A percentile compares a stretch with the other conserved stretches of the same genome.
Evolutionary conservation across 192 early-diverging fungal species (phyloP).

Genomic region (Coemansia sp.): DNA sequence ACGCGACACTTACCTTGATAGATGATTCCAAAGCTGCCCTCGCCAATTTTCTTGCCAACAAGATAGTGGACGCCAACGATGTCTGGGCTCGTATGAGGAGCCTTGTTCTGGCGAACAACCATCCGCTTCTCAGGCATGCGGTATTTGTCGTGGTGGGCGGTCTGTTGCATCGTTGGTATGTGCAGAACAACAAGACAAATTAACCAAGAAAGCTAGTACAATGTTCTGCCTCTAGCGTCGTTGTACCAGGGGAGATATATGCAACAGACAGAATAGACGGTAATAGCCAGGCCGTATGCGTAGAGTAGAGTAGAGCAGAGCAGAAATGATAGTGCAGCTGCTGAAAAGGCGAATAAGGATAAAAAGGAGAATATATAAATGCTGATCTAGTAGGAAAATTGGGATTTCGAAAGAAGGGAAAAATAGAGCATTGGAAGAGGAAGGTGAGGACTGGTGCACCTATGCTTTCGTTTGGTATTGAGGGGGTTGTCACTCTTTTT

Average conservation of each 20-base stretch:
- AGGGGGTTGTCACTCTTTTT: background rate
- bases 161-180: slow-evolving; percentile 35
- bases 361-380: slow-evolving; percentile 1
- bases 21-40: slow-evolving; percentile 98
- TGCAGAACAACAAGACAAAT: slow-evolving; percentile 1
- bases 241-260: background rate
- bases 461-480: background rate
- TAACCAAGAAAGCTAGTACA: background rate
- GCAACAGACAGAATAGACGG: background rate
- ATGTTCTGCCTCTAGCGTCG: background rate
- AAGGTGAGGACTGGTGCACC: background rate
- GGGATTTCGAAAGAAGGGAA: background rate
- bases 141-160: slow-evolving; percentile 50
- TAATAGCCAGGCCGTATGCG: background rate
- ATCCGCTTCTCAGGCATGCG: slow-evolving; percentile 47
- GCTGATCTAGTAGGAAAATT: slow-evolving; percentile 10
- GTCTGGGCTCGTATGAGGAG: slow-evolving; percentile 60
- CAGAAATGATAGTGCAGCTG: slow-evolving; percentile 5
- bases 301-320: background rate
- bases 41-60: slow-evolving; percentile 95
- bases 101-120: slow-evolving; percentile 42
- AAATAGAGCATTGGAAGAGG: slow-evolving; percentile 7
- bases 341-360: background rate
- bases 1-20: slow-evolving; percentile 79
- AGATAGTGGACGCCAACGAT: slow-evolving; percentile 96